Conservation (phyloP, 208 protist species). For the Acanthamoeba castellanii region DNA sequence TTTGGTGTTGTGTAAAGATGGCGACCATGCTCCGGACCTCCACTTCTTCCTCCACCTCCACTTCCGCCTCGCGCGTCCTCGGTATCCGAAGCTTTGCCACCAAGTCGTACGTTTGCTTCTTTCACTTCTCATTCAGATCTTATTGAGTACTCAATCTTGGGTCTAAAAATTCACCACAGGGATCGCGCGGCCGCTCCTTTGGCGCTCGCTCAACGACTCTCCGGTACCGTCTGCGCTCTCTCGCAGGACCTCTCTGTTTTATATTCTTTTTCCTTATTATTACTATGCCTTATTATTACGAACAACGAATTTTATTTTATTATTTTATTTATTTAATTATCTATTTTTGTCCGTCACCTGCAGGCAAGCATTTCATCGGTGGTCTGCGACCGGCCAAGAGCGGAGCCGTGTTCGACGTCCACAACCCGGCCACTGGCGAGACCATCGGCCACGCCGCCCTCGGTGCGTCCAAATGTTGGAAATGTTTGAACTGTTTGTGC, state of each 20-base stretch:
- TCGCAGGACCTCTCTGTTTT: neutral
- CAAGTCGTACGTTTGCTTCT: no score
- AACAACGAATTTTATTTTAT: no score
- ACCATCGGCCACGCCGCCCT: conserved; percentile 3
- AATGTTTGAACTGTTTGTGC: no score
- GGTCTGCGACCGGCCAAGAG: neutral
- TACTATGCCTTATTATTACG: no score
- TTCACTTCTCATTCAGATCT: neutral
- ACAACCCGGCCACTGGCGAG: conserved; percentile 37
- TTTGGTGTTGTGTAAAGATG: no score
- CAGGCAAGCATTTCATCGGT: conserved; percentile 26
- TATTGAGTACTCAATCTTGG: neutral
- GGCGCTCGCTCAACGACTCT: neutral
- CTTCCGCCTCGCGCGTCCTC: neutral
- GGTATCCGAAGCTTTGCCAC: no score
- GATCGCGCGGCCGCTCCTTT: neutral
- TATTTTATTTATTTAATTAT: conserved; percentile 5
- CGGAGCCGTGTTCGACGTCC: conserved; percentile 30
- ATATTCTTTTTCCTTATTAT: neutral
- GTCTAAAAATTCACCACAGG: neutral
- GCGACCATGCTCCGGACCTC: no score
- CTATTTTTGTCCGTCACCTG: neutral
- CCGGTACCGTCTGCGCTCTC: conserved; percentile 3
- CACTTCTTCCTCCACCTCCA: no score
- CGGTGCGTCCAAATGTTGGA: neutral